Base-by-base conservation (phyloP, 805 yeast genomes). In the Metschnikowia borealis region DNA sequence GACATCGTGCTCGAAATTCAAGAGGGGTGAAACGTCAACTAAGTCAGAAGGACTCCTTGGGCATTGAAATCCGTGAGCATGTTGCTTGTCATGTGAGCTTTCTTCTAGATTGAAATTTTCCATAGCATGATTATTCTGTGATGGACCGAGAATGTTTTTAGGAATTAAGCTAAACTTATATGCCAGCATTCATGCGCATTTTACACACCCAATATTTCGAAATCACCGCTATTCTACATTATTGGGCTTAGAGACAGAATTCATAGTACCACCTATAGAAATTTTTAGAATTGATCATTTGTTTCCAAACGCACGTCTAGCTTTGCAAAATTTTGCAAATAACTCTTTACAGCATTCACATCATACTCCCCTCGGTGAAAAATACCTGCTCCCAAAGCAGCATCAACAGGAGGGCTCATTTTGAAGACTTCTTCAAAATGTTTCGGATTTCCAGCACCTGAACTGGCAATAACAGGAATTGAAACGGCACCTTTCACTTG, bases 371-470 rank as follows among this genome's bases (percentile, higher is more conserved):
- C 91, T 65, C 99, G 79, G 73, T 94, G 99, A 76, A 94, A 94
- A 85, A 94, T 86, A 40, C 99, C 99, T 3, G 99, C 99, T 36
- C 99, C 99, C 38, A 94, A 77, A 15, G 99, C 98, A 39, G 99
- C 99, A 70, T 94, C 99, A 1, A 94, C 85, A 5, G 79, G 75
- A 14, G 97, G 90, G 41, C 84, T 75, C 62, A 70, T 53, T 42
- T 74, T 76, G 63, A 94, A 94, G 2, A 89, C 99, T 56, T 94
- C 89, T 55, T 81, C 82, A 65, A 94, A 94, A 70, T 94, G 98
- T 45, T 75, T 79, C 1, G 99, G 99, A 20, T 73, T 81, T 46
- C 99, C 99, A 5, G 99, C 99, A 49, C 99, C 99, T 54, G 95
- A 85, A 6, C 97, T 90, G 0, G 99, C 98, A 66, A 94, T 94